These are phyloP conservation scores for Pseudogymnoascus sp. DNA, from an alignment of 2,329 filamentous ascomycete species.

Conservation along the genomic window DNA sequence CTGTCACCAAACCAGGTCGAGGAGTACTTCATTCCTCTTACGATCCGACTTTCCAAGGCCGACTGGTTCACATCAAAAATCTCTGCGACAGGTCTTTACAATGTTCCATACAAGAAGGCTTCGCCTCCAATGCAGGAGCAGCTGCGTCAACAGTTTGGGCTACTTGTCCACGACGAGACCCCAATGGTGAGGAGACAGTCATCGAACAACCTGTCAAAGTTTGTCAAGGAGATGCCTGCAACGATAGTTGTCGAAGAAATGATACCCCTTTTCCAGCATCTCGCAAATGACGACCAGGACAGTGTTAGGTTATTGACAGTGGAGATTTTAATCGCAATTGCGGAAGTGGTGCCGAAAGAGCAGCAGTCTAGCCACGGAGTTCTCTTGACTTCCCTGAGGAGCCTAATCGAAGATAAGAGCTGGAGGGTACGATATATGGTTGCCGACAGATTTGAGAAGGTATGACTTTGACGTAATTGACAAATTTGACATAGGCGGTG, in stretches of 20 bases:
- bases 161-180: slow-evolving; percentile 94
- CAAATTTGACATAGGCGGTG: background rate
- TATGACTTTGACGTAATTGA: slow-evolving; percentile 29
- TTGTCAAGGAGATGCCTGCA: slow-evolving; percentile 93
- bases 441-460: slow-evolving; percentile 96
- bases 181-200: slow-evolving; percentile 98
- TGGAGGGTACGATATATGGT: slow-evolving; percentile 99
- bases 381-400: slow-evolving; percentile 79
- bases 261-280: slow-evolving; percentile 97
- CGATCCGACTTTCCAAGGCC: slow-evolving; percentile 92
- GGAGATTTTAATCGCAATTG: slow-evolving; percentile 91
- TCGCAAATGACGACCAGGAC: slow-evolving; percentile 94
- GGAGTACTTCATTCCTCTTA: slow-evolving; percentile 93
- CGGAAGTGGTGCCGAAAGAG: slow-evolving; percentile 95
- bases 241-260: slow-evolving; percentile 93
- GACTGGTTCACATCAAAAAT: slow-evolving; percentile 99
- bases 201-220: slow-evolving; percentile 92
- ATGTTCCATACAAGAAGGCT: slow-evolving; percentile 85
- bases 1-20: slow-evolving; percentile 89
- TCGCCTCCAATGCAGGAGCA: slow-evolving; percentile 81
- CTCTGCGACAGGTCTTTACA: slow-evolving; percentile 92
- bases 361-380: slow-evolving; percentile 96
- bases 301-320: slow-evolving; percentile 93
- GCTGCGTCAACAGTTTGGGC: slow-evolving; percentile 83
- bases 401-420: slow-evolving; percentile 97